A percentile compares a stretch with the other conserved stretches of the same genome.
Evolutionary conservation across 495 filamentous ascomycete genomes (phyloP).

Genomic region (Apodospora peruviana): DNA sequence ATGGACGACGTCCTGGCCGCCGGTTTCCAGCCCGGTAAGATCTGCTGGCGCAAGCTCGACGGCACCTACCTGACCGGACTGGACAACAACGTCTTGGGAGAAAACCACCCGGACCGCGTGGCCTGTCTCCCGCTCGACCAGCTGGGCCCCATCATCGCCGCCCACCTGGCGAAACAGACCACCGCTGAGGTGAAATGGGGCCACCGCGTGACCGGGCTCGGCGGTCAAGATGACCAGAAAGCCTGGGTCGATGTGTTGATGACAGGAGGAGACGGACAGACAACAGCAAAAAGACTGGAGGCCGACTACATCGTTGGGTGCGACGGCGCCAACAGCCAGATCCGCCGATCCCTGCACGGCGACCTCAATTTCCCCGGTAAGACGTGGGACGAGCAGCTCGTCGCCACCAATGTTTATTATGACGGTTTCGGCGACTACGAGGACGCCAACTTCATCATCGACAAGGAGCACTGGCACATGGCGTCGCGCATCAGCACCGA

Average conservation of each 20-base stretch:
- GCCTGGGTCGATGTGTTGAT: slow-evolving; percentile 49
- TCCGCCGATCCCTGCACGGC: slow-evolving; percentile 51
- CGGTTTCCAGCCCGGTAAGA: slow-evolving; percentile 43
- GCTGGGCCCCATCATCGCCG: neutral
- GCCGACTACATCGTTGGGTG: slow-evolving; percentile 49
- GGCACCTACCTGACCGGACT: slow-evolving; percentile 2
- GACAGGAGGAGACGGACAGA: slow-evolving; percentile 2
- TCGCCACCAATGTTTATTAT: slow-evolving; percentile 50
- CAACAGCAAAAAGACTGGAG: slow-evolving; percentile 30
- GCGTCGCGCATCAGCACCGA: slow-evolving; percentile 44
- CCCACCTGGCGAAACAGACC: neutral
- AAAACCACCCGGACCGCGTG: neutral
- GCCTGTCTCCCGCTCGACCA: slow-evolving; percentile 1
- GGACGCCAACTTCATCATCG: slow-evolving; percentile 47
- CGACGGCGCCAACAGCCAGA: slow-evolving; percentile 53
- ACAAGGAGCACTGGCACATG: slow-evolving; percentile 41
- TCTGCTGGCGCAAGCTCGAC: slow-evolving; percentile 42
- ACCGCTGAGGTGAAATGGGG: slow-evolving; percentile 37
- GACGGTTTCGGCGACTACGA: slow-evolving; percentile 29
- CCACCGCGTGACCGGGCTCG: slow-evolving; percentile 42
- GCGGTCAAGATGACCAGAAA: slow-evolving; percentile 35
- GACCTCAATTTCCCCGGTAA: slow-evolving; percentile 48
- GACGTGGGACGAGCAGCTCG: slow-evolving; percentile 52
- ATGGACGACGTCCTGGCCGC: slow-evolving; percentile 42
- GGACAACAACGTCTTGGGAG: slow-evolving; percentile 7